Percentiles rank a stretch among this genome's conserved stretches.
Conservation (phyloP, 129 eudicot genomes). For the carrot (Daucus carota) region DNA sequence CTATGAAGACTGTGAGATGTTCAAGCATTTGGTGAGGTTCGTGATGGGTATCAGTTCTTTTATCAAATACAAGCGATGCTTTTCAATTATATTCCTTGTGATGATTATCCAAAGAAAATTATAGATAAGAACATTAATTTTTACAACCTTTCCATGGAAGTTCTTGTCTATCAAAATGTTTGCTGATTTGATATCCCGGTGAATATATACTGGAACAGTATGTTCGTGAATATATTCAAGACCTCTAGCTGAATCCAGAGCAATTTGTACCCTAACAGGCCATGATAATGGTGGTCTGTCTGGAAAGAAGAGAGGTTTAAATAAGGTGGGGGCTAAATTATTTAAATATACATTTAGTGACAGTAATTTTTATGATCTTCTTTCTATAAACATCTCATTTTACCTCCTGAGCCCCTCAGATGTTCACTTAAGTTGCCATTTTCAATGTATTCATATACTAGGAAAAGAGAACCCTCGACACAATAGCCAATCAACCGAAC, state of each 20-base stretch:
- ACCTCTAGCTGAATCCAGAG: constrained; percentile 96
- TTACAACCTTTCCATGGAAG: constrained; percentile 74
- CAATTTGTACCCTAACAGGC: constrained; percentile 88
- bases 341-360: background rate
- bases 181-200: constrained; percentile 95
- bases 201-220: constrained; percentile 88
- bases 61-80: background rate
- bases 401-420: constrained; percentile 86
- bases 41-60: background rate
- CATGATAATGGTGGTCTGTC: constrained; percentile 68
- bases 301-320: constrained; percentile 20
- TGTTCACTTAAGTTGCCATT: constrained; percentile 94
- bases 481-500: constrained; percentile 97
- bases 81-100: background rate
- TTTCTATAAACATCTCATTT: constrained; percentile 9
- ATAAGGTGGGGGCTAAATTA: background rate
- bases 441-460: constrained; percentile 80
- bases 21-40: background rate
- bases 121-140: background rate
- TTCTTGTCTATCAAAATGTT: constrained; percentile 85
- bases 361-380: background rate
- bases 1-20: background rate
- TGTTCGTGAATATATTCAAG: constrained; percentile 96
- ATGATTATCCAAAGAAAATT: background rate
- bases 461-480: constrained; percentile 84